Evolutionary conservation across 768 basidiomycete genomes (phyloP).

Genomic region (Megacollybia marginata): DNA sequence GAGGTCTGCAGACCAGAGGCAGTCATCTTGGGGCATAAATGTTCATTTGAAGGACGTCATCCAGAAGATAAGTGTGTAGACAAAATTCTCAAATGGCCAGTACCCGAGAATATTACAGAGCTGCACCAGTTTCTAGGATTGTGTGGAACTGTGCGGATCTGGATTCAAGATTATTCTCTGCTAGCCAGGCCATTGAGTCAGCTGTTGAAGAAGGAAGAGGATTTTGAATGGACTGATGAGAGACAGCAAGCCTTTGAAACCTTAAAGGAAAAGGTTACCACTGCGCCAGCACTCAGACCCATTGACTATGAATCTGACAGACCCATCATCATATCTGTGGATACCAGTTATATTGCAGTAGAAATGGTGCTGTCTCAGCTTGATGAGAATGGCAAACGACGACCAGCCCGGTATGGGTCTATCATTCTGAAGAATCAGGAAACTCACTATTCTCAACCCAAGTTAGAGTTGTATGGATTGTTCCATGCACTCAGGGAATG

Average conservation of each 20-base stretch:
- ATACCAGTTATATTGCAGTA: conserved; percentile 20
- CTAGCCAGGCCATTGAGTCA: conserved; percentile 10
- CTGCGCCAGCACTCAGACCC: conserved; percentile 16
- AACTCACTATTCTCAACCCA: conserved; percentile 24
- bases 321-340: conserved; percentile 23
- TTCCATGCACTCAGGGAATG: conserved; percentile 18
- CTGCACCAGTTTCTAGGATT: conserved; percentile 16
- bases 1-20: conserved; percentile 15
- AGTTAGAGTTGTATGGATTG: conserved; percentile 26
- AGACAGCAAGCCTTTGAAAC: conserved; percentile 14
- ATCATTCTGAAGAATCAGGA: conserved; percentile 22
- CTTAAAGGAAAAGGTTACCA: conserved; percentile 6
- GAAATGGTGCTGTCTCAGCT: conserved; percentile 25
- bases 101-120: conserved; percentile 7
- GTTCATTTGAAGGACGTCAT: conserved; percentile 19
- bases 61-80: conserved; percentile 19
- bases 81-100: conserved; percentile 19
- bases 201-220: conserved; percentile 7
- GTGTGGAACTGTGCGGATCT: conserved; percentile 15
- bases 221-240: conserved; percentile 19
- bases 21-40: conserved; percentile 23
- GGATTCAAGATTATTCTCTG: conserved; percentile 12
- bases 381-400: conserved; percentile 11
- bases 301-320: conserved; percentile 22
- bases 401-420: conserved; percentile 7